These are phyloP conservation scores for Aspergillus awamori DNA, from an alignment of 2,329 filamentous ascomycete species.

Conservation along the genomic window DNA sequence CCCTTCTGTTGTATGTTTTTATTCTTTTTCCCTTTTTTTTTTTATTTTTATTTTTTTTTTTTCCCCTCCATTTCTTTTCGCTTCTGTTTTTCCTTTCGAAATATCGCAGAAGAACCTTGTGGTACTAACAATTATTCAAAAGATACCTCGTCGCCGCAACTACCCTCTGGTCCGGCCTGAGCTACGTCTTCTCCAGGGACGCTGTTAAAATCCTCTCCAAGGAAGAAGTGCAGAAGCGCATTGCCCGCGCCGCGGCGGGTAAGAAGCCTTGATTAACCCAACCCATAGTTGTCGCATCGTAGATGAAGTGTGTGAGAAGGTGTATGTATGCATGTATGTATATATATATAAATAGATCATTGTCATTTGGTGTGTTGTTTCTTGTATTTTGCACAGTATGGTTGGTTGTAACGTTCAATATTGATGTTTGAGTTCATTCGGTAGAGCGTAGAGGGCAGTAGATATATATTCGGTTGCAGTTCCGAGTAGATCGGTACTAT, in stretches of 20 bases:
- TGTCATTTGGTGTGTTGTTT: neutral
- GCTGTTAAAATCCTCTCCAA: slow-evolving; percentile 80
- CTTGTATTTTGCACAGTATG: neutral
- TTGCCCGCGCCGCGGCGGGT: slow-evolving; percentile 33
- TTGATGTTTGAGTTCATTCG: neutral
- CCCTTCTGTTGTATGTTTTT: slow-evolving; percentile 49
- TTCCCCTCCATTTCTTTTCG: neutral
- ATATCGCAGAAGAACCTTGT: neutral
- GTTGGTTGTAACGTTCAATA: neutral
- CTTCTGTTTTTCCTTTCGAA: neutral
- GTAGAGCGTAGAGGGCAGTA: no score
- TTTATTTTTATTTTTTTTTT: neutral
- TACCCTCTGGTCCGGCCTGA: slow-evolving; percentile 90
- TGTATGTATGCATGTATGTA: slow-evolving; percentile 2
- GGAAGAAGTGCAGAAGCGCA: slow-evolving; percentile 43
- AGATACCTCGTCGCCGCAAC: slow-evolving; percentile 86
- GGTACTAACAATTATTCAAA: slow-evolving; percentile 25
- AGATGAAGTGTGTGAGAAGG: slow-evolving; percentile 1
- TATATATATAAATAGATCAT: neutral
- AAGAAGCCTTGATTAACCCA: slow-evolving; percentile 22
- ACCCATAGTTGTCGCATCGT: neutral
- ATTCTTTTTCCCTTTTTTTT: slow-evolving; percentile 4
- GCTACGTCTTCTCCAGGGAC: slow-evolving; percentile 87
- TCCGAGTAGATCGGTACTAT: no score
- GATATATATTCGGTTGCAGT: no score